Evolutionary conservation across 2,329 filamentous ascomycete genomes (phyloP).

Genomic region (Aspergillus ochraceoroseus): DNA sequence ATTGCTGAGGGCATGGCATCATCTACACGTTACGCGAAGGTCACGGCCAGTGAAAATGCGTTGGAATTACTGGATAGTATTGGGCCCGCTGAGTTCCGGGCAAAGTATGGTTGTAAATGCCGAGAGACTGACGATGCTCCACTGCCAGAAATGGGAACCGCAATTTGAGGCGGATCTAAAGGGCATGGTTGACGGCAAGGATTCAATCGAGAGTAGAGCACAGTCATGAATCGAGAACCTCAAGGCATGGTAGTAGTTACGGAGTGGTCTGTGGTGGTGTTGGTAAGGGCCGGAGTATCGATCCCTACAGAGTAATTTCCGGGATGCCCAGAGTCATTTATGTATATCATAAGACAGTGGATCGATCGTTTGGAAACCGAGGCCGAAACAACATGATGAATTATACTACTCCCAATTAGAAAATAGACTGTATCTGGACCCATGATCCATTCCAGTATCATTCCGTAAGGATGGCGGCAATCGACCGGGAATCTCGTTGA

Average conservation of each 20-base stretch:
- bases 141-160: conserved; percentile 27
- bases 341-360: neutral
- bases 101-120: conserved; percentile 62
- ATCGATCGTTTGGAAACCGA: neutral
- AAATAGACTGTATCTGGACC: neutral
- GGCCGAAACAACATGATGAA: neutral
- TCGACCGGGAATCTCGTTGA: no score
- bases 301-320: no score
- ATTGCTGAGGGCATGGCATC: conserved; percentile 58
- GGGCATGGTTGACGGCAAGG: no score
- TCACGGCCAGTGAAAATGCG: conserved; percentile 46
- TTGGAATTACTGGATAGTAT: conserved; percentile 47
- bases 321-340: no score
- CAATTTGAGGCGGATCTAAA: conserved; percentile 29
- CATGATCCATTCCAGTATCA: no score
- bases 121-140: conserved; percentile 14
- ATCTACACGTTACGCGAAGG: conserved; percentile 68
- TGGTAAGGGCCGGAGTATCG: no score
- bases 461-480: no score
- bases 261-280: no score
- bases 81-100: conserved; percentile 55
- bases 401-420: neutral
- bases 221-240: neutral
- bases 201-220: no score
- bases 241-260: no score